Evolutionary conservation across 257 asterid genomes (phyloP).

Genomic region (Nyctanthes arbortristis): DNA sequence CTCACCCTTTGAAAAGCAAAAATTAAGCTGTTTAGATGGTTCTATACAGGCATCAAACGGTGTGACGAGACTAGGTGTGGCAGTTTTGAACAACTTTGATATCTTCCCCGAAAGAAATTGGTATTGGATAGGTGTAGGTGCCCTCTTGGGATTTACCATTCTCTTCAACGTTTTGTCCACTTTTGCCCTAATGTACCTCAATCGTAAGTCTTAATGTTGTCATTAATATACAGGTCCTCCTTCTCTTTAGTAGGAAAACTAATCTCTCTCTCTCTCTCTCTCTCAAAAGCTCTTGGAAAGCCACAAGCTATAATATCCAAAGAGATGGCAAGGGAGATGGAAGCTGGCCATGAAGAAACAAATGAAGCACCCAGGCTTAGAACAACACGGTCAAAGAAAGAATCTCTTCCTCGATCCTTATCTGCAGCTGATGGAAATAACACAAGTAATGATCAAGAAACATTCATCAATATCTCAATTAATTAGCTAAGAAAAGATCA

Average conservation of each 20-base stretch:
- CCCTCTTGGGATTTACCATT: slow-evolving; percentile 48
- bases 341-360: slow-evolving; percentile 31
- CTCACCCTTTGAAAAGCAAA: not conserved
- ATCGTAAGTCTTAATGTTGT: slow-evolving; percentile 42
- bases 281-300: slow-evolving; percentile 44
- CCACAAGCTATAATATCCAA: slow-evolving; percentile 53
- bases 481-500: not conserved
- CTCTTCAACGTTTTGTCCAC: slow-evolving; percentile 58
- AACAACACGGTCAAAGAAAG: slow-evolving; percentile 35
- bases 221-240: not conserved
- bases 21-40: not conserved
- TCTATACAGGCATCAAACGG: slow-evolving; percentile 39
- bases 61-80: slow-evolving; percentile 40
- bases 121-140: slow-evolving; percentile 70
- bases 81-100: slow-evolving; percentile 42
- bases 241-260: not conserved
- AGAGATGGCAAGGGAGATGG: slow-evolving; percentile 47
- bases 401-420: slow-evolving; percentile 28
- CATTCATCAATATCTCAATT: not conserved
- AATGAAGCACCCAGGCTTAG: slow-evolving; percentile 29
- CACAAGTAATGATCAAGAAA: slow-evolving; percentile 29
- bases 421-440: slow-evolving; percentile 31
- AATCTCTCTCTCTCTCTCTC: not conserved
- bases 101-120: slow-evolving; percentile 47
- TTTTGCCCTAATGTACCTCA: slow-evolving; percentile 53